Base-by-base conservation (phyloP, 139 green algal genomes). In the Volvox reticuliferus region DNA sequence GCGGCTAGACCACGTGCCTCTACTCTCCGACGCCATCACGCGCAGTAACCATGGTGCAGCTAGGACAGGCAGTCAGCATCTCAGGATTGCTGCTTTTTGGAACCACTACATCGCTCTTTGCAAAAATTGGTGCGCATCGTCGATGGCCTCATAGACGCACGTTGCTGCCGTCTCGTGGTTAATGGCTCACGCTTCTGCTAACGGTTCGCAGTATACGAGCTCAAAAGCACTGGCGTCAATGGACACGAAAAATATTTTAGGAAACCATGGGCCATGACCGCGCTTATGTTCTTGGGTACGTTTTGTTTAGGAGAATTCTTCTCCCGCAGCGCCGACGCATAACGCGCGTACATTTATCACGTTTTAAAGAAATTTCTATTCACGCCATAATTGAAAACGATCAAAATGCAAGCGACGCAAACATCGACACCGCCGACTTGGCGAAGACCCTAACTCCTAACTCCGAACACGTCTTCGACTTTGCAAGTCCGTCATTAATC, bases 101-200 rank as follows among this genome's bases (percentile, higher is more conserved):
- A 16, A 98, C 97, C 0, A 96, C 94, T n/a, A 98, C 96, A 0
- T 97, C 93, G 2, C 84, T 99, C 12, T 94, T 97, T 24, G 96
- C 97, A 0, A 99, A 99, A 79, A 96, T 98, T 44, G 96, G 97
- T 98, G 82, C 88, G 94, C 88, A 50, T 69, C 17, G 19, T n/a
- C n/a, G n/a, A 30, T 73, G 65, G 65, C 65, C 65, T 24, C 65
- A 73, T 24, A 73, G 24, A 28, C 65, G 65, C 65, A 28, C 24
- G 21, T 24, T 73, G 9, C 21, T 73, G 65, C 65, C 21, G 65
- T 73, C 65, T 28, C 65, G 65, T 73, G 65, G 24, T 28, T 73
- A 12, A 73, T 30, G 65, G 65, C 24, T 26, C 65, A 24, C 24
- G 21, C 65, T 30, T 17, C 1, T 71, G 24, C 50, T 6, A 0